Evolutionary conservation across 2,329 filamentous ascomycete species (phyloP), one percentile per base, ranked within the genome.

Genomic region (Teratosphaeriaceae sp.): DNA sequence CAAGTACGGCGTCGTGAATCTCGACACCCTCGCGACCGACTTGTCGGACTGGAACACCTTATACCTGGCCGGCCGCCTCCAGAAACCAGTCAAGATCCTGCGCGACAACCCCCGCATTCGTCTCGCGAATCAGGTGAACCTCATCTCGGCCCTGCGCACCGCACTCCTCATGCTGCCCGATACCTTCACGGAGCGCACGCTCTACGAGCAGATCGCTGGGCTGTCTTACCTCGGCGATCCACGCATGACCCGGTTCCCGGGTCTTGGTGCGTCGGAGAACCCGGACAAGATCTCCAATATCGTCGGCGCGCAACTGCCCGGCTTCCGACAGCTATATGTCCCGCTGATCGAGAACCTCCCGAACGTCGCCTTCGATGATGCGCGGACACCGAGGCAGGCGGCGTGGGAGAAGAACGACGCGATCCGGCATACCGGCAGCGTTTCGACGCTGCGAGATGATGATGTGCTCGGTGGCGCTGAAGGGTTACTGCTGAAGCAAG

Each of bases 81-180:
- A 98, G 51, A 98, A 98, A 64, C 92, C 92, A 1, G 92, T 95
- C 65, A 97, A 98, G 71, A 97, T 98, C 53, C 76, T 98, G 15
- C 84, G 89, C 39, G 92, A 98, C 62, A 87, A 98, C 58, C 87
- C 92, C 1, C 82, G 82, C 38, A 88, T 98, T 30, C 86, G 92
- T 23, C 78, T 97, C 23, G 88, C 90, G 3, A 97, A 98, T 65
- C 92, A 98, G 65, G 84, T 94, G 64, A 98, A 98, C 63, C 76
- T 98, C 15, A 77, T 97, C 33, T 90, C 90, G 7, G 94, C 94
- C 2, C 74, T 97, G 4, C 85, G 92, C 45, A 90, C 89, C 3
- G 88, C 92, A 0, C 76, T 98, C 1, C 75, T 98, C 1, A 78
- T 98, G 19, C 75, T 98, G 1, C 89, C 89, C 0, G 78, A 82